phyloP scores from a whole-genome alignment of 2,329 filamentous ascomycete genomes.

The Hymenoscyphus repandus region DNA sequence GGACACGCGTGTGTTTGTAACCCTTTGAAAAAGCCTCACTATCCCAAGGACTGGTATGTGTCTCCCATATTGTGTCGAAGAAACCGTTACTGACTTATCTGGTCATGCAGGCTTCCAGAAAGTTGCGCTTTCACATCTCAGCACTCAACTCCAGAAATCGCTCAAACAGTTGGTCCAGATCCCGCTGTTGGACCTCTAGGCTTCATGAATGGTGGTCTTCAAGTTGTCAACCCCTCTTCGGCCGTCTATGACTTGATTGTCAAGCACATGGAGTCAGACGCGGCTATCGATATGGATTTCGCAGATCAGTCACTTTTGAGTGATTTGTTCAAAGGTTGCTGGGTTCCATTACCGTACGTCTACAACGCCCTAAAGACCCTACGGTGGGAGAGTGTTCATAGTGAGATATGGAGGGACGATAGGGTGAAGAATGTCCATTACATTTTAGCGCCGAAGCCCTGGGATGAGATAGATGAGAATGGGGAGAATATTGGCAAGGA shows the following conservation, averaged over 20 bases:
- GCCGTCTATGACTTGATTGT: conserved; percentile 46
- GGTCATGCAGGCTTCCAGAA: conserved; percentile 36
- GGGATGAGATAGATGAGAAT: conserved; percentile 45
- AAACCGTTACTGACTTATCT: neutral
- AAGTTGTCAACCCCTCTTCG: conserved; percentile 49
- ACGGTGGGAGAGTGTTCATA: conserved; percentile 47
- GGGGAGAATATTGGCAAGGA: conserved; percentile 38
- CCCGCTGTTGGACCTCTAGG: conserved; percentile 43
- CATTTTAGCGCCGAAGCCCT: conserved; percentile 57
- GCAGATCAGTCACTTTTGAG: conserved; percentile 55
- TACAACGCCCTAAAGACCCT: conserved; percentile 62
- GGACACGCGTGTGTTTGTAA: conserved; percentile 85
- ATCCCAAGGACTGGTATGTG: conserved; percentile 64
- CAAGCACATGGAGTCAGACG: conserved; percentile 41
- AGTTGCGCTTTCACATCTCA: conserved; percentile 56
- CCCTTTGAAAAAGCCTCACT: conserved; percentile 71
- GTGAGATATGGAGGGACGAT: conserved; percentile 51
- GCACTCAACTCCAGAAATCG: conserved; percentile 41
- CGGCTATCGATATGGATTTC: conserved; percentile 47
- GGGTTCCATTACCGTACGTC: conserved; percentile 53
- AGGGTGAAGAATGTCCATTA: conserved; percentile 57
- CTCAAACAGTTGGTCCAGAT: conserved; percentile 42
- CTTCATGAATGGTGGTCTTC: conserved; percentile 52
- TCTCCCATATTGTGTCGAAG: neutral
- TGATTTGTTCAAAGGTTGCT: conserved; percentile 48